These are phyloP conservation scores for Silene latifolia DNA, from an alignment of 148 eudicot species.

Conservation along the genomic window DNA sequence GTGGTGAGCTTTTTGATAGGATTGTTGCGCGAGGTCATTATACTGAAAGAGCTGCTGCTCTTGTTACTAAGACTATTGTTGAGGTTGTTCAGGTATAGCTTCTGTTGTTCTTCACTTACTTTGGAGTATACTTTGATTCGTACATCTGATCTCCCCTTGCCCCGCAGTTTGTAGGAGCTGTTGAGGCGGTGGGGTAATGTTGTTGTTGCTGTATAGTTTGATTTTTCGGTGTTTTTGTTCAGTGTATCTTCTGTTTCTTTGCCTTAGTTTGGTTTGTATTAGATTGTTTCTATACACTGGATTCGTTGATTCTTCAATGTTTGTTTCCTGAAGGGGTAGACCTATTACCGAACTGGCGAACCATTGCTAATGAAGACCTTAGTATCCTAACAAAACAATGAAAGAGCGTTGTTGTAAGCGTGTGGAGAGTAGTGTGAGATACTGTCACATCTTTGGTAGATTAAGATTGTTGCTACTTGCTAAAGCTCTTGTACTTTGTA, in stretches of 20 bases:
- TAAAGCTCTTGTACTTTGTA: too few relatives aligned
- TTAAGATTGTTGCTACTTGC: too few relatives aligned
- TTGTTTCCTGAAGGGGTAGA: not conserved
- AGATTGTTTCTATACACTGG: not conserved
- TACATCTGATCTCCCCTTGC: too few relatives aligned
- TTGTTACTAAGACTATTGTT: conserved; percentile 47
- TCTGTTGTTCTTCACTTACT: not conserved
- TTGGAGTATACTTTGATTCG: not conserved
- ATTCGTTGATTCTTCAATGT: not conserved
- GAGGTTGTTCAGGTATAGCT: conserved; percentile 58
- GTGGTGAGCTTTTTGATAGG: conserved; percentile 56
- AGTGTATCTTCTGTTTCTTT: not conserved
- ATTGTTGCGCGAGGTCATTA: conserved; percentile 67
- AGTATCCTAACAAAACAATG: too few relatives aligned
- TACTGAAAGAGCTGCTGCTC: conserved; percentile 62
- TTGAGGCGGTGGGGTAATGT: not conserved
- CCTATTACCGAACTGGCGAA: too few relatives aligned
- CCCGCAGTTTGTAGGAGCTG: too few relatives aligned
- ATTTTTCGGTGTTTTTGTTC: not conserved
- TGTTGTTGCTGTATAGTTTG: not conserved
- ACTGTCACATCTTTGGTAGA: too few relatives aligned
- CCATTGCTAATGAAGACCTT: too few relatives aligned
- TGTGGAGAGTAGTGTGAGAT: too few relatives aligned
- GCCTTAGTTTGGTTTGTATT: not conserved
- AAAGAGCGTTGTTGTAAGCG: too few relatives aligned